Conservation (phyloP, 1,284 basidiomycete species). For the Ceratobasidium papillatum region DNA sequence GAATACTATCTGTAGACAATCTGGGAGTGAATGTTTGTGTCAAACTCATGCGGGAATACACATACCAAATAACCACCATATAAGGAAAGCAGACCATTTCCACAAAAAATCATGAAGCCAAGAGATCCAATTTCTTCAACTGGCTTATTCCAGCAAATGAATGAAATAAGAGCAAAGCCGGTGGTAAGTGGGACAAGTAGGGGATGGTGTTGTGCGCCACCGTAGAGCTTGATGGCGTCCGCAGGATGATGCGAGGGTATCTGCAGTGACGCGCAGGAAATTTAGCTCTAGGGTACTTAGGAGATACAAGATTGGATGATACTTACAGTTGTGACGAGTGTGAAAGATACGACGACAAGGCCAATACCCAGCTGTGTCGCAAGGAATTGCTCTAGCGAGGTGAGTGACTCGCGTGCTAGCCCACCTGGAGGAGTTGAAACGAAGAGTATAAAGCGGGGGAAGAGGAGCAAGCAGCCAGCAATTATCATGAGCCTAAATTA, state of each 20-base stretch:
- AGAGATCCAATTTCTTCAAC: slow-evolving; percentile 60
- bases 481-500: slow-evolving; percentile 44
- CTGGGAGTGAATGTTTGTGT: not conserved
- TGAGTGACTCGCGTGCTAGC: slow-evolving; percentile 56
- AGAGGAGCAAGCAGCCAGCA: slow-evolving; percentile 45
- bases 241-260: slow-evolving; percentile 34
- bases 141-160: slow-evolving; percentile 67
- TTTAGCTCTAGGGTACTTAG: not conserved
- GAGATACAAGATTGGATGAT: not conserved
- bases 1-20: slow-evolving; percentile 64
- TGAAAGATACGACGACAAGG: slow-evolving; percentile 62
- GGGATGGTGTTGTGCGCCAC: slow-evolving; percentile 58
- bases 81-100: slow-evolving; percentile 62
- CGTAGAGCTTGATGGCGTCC: slow-evolving; percentile 26
- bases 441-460: slow-evolving; percentile 46
- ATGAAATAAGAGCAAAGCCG: slow-evolving; percentile 63
- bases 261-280: not conserved
- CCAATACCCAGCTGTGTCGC: slow-evolving; percentile 68
- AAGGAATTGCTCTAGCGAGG: slow-evolving; percentile 72
- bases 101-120: slow-evolving; percentile 60
- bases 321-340: slow-evolving; percentile 67
- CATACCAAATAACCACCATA: slow-evolving; percentile 78
- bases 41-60: slow-evolving; percentile 45
- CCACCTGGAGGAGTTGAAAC: slow-evolving; percentile 43
- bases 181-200: slow-evolving; percentile 66